Base-by-base conservation (phyloP, 2,329 filamentous ascomycete species). In the Pseudovirgaria hyperparasitica region DNA sequence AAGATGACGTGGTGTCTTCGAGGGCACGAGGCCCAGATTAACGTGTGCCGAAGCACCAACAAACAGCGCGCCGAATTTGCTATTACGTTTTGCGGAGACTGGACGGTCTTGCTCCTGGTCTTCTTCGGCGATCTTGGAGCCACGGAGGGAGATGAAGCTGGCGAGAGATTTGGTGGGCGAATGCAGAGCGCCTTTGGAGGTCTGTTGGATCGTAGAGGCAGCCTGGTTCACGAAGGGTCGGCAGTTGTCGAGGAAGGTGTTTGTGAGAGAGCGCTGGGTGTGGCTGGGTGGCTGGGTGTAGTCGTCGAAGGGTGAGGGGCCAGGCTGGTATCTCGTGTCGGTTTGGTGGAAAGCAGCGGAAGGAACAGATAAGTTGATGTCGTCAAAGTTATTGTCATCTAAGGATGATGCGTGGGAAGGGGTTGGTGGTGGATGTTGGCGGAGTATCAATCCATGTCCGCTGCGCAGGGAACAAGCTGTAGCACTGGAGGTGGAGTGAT, bases 41-140 rank as follows among this genome's bases (percentile, higher is more conserved):
- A 65, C 55, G n/a, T 62, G 57, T 19, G 61, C 57, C 15, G 62
- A 66, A 26, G 59, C 55, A 19, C 65, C 64, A 40, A 60, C 62
- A 43, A 70, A 70, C 62, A 64, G 67, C 36, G 58, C 58, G 26
- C 60, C 57, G 19, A 67, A 37, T n/a, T n/a, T n/a, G n/a, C n/a
- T n/a, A 21, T 32, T 45, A 32, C 23, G 25, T 28, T 24, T 37
- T 29, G 17, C 9, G 22, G 19, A 9, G 18, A 11, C 18, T 19
- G 9, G 12, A 14, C 12, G 11, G 26, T 6, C 23, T 8, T 16
- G 6, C 8, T 25, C 12, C 6, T 25, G 8, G 23, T 25, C 12
- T 12, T 13, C 9, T 7, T 25, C 8, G 22, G n/a, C 10, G 3
- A 42, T 42, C 16, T 42, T 39, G 12, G 39, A 32, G 8, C 39